phyloP scores from a whole-genome alignment of 495 filamentous ascomycete species.

The Neurospora cerealis region DNA sequence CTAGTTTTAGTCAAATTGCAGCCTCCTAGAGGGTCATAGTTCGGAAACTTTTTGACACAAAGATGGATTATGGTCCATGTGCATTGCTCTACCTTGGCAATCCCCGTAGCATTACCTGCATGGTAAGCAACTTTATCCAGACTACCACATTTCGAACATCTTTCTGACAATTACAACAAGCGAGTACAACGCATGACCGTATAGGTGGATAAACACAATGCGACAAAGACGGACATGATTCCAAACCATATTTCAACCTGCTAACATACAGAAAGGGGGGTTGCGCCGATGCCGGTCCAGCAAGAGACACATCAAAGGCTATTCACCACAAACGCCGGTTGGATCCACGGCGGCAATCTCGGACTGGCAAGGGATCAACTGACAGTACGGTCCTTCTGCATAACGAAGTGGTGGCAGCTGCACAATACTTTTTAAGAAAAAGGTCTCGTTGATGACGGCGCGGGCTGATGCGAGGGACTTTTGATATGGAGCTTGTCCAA shows the following conservation, averaged over 20 bases:
- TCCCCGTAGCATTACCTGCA: neutral
- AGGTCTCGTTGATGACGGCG: neutral
- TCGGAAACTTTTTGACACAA: neutral
- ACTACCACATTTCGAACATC: neutral
- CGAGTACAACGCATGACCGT: neutral
- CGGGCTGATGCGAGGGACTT: neutral
- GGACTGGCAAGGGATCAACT: neutral
- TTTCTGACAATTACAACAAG: neutral
- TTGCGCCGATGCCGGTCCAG: neutral
- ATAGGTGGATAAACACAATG: neutral
- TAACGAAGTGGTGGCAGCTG: neutral
- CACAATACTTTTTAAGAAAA: neutral
- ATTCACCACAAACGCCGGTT: neutral
- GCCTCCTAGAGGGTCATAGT: neutral
- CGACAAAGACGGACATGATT: neutral
- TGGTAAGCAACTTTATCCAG: neutral
- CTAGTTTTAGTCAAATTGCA: neutral
- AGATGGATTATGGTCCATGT: neutral
- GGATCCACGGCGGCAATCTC: neutral
- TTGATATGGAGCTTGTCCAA: neutral
- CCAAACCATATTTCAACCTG: neutral
- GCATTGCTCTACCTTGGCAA: neutral
- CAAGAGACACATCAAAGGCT: neutral
- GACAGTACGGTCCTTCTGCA: neutral
- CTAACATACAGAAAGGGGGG: neutral